Evolutionary conservation across 2,329 filamentous ascomycete genomes (phyloP).

Genomic region (Sclerotinia glacialis): DNA sequence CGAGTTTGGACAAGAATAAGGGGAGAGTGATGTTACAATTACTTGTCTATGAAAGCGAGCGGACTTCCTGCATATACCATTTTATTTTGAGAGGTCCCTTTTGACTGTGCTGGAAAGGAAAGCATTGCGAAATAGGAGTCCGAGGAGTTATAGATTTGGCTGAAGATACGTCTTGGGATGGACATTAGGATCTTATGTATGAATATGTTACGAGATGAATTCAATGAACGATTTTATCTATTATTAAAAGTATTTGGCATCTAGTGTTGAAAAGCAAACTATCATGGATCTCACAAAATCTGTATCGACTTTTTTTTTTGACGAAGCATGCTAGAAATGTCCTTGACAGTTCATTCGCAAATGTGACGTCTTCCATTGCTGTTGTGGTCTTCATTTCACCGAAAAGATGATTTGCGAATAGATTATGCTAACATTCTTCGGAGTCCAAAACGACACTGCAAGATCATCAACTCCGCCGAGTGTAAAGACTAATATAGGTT

Average conservation of each 20-base stretch:
- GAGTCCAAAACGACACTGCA: no score
- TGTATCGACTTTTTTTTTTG: background rate
- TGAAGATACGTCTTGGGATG: slow-evolving; percentile 1
- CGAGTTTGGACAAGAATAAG: slow-evolving; percentile 20
- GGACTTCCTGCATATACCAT: slow-evolving; percentile 20
- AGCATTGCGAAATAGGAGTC: slow-evolving; percentile 6
- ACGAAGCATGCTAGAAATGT: background rate
- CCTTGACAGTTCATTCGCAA: no score
- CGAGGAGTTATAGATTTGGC: slow-evolving; percentile 12
- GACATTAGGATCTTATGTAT: slow-evolving; percentile 6
- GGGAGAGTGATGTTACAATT: background rate
- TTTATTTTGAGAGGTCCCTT: slow-evolving; percentile 12
- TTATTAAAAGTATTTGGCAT: background rate
- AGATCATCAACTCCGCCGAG: no score
- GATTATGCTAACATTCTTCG: no score
- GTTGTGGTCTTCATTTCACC: background rate
- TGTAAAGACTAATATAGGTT: no score
- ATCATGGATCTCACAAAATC: background rate
- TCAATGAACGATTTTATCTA: background rate
- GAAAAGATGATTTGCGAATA: no score
- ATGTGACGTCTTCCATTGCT: background rate
- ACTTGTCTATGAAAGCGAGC: background rate
- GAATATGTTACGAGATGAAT: slow-evolving; percentile 11
- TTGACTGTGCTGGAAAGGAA: background rate
- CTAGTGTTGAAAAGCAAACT: background rate